Evolutionary conservation across 371 early-diverging fungal species (phyloP), one percentile per base, ranked within the genome.

Genomic region (Rhizopus stolonifer): DNA sequence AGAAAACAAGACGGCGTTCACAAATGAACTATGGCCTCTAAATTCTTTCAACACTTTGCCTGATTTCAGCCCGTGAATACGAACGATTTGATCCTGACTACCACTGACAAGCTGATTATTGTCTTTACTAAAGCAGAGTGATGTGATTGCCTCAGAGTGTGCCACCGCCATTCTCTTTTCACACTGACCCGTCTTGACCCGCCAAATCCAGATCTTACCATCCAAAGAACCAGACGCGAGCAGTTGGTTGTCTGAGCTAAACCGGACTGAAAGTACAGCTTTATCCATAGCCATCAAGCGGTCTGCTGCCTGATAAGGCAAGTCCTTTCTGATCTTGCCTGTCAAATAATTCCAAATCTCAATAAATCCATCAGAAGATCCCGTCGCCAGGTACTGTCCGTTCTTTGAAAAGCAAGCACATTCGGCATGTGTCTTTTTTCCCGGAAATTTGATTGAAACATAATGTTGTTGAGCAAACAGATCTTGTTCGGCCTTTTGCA

Each of bases 331-430:
- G 15, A 94, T 70, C 56, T 94, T 96, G 1, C 94, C 95, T 2
- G 93, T 94, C 46, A 85, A 67, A 47, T 84, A 83, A 59, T 95
- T 92, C 95, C 95, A 97, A 13, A 97, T 65, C 67, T 97, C 96
- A 47, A 97, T 89, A 55, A 95, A 89, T 1, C 98, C 98, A 77
- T 96, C 96, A 25, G 81, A 71, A 33, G 89, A 88, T 15, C 98
- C 98, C 10, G 95, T 95, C 3, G 82, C 94, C 9, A 97, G 64
- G 32, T 77, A 86, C 32, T 86, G 86, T 3, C 94, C 93, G 45
- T 89, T 86, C 0, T 88, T 84, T 0, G 94, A 91, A 61, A 96
- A 94, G 10, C 76, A 70, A 2, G 79, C 80, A 34, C 82, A 71
- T 58, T 90, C 93, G 1, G 92, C 87, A 54, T 89, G 86, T 31